phyloP scores from a whole-genome alignment of 352 stramenopile genomes.

The Globisporangium spinosum region DNA sequence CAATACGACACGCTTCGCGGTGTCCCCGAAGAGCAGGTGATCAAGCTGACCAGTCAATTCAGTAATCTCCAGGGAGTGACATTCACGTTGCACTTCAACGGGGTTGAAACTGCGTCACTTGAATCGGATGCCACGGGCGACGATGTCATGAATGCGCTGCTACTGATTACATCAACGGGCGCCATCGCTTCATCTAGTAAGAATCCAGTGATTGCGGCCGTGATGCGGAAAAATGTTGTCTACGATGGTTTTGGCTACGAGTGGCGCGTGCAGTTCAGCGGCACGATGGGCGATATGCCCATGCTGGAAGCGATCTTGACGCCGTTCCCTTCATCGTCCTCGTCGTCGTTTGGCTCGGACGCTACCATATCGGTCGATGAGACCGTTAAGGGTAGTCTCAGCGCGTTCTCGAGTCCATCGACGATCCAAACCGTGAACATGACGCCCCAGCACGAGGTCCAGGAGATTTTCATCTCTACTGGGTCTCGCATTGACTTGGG shows the following conservation, averaged over 20 bases:
- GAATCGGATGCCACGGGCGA: conserved; percentile 39
- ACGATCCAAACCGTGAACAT: conserved; percentile 28
- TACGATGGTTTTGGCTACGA: conserved; percentile 59
- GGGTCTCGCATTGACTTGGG: conserved; percentile 55
- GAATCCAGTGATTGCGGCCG: conserved; percentile 11
- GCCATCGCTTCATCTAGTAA: neutral
- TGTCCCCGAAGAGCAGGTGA: conserved; percentile 53
- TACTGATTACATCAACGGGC: neutral
- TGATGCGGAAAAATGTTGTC: conserved; percentile 42
- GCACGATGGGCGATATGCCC: conserved; percentile 47
- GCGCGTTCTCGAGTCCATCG: conserved; percentile 20
- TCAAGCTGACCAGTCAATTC: conserved; percentile 39
- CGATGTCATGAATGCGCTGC: conserved; percentile 23
- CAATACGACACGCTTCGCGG: conserved; percentile 62
- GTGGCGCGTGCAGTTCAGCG: conserved; percentile 65
- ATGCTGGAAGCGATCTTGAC: conserved; percentile 22
- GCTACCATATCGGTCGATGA: conserved; percentile 38
- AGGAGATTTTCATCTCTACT: conserved; percentile 69
- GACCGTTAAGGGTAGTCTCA: conserved; percentile 34
- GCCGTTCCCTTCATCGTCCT: neutral
- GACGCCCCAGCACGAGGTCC: conserved; percentile 38
- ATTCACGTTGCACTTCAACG: conserved; percentile 32
- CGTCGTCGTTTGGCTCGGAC: conserved; percentile 17
- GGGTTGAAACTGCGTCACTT: conserved; percentile 21
- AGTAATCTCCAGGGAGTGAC: conserved; percentile 28